Evolutionary conservation across 768 basidiomycete genomes (phyloP).

Genomic region (Kwoniella bestiolae): DNA sequence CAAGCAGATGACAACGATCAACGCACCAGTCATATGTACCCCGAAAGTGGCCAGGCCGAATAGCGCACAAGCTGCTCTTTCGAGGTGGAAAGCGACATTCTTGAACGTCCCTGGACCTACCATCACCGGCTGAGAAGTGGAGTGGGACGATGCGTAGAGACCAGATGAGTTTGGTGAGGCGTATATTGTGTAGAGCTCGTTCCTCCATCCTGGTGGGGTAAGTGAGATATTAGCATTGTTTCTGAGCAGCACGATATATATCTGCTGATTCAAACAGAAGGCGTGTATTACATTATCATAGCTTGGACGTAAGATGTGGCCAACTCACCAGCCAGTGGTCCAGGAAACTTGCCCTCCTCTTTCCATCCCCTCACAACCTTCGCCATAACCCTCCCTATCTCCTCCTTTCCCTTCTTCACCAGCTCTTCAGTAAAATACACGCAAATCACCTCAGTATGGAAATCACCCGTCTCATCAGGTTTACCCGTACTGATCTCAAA

Average conservation of each 20-base stretch:
- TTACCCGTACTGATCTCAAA: constrained; percentile 29
- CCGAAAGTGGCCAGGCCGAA: constrained; percentile 92
- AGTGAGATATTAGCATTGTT: constrained; percentile 60
- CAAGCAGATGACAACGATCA: too few species aligned
- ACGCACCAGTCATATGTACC: constrained; percentile 74
- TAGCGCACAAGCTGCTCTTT: constrained; percentile 82
- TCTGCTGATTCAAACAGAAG: too few species aligned
- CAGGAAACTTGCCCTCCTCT: constrained; percentile 50
- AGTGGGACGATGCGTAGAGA: constrained; percentile 10
- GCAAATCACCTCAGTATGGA: constrained; percentile 62
- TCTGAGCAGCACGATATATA: too few species aligned
- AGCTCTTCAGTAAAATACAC: constrained; percentile 47
- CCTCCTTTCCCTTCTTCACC: constrained; percentile 35
- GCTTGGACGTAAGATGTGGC: too few species aligned
- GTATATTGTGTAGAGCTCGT: constrained; percentile 72
- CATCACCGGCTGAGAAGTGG: not conserved
- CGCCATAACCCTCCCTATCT: constrained; percentile 33
- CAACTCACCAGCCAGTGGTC: constrained; percentile 55
- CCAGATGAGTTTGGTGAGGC: constrained; percentile 44
- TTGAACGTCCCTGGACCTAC: constrained; percentile 18
- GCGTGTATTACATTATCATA: too few species aligned
- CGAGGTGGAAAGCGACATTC: constrained; percentile 78
- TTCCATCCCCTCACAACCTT: constrained; percentile 52
- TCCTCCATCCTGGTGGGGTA: constrained; percentile 80
- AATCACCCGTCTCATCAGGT: constrained; percentile 24